These are phyloP conservation scores for Globisporangium camurandrum DNA, from an alignment of 352 stramenopile species.

Conservation along the genomic window DNA sequence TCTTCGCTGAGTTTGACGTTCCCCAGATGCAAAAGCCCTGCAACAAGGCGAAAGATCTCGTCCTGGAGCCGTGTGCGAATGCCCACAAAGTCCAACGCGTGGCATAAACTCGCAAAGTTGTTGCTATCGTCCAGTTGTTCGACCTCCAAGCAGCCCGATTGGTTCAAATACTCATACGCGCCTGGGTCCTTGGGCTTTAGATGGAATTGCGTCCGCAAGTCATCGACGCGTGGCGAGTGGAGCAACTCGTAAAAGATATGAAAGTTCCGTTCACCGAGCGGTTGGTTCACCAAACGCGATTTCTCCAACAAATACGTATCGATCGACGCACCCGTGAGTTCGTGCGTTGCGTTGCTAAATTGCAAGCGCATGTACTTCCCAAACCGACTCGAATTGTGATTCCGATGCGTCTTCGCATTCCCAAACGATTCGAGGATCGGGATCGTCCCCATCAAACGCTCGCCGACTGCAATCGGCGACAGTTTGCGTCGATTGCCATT, in stretches of 20 bases:
- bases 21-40: constrained; percentile 67
- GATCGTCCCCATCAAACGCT: constrained; percentile 81
- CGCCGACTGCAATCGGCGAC: constrained; percentile 58
- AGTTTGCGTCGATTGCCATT: constrained; percentile 25
- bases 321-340: constrained; percentile 78
- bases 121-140: constrained; percentile 63
- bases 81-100: constrained; percentile 62
- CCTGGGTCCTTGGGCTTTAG: constrained; percentile 19
- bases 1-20: constrained; percentile 70
- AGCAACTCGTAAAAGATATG: constrained; percentile 85
- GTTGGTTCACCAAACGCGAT: constrained; percentile 75
- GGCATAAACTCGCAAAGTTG: constrained; percentile 62
- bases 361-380: constrained; percentile 89
- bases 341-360: constrained; percentile 53
- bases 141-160: constrained; percentile 64
- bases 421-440: constrained; percentile 90
- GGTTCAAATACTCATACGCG: constrained; percentile 64
- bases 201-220: constrained; percentile 18
- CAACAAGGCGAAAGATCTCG: constrained; percentile 71
- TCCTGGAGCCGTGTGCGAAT: constrained; percentile 55
- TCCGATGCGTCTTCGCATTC: constrained; percentile 85
- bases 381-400: constrained; percentile 90
- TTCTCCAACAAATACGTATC: constrained; percentile 88
- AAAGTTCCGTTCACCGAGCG: constrained; percentile 76
- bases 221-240: constrained; percentile 42